Conservation (phyloP, 179 eudicot species). For the Spinacia oleracea region DNA sequence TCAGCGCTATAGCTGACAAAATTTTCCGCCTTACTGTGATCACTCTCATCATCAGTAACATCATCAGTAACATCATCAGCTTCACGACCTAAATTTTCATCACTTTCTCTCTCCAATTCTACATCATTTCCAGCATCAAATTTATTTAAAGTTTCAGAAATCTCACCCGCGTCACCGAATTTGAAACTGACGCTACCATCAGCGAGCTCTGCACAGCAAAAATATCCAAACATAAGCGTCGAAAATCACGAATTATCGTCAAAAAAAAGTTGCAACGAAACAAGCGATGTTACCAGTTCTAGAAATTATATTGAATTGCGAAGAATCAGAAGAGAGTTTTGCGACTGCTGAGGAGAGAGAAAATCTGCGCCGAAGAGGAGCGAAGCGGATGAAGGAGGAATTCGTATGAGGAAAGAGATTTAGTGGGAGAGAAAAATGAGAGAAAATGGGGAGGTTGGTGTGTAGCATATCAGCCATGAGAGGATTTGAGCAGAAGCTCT, state of each 20-base stretch:
- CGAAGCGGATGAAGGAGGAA: conserved; percentile 18
- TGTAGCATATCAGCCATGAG: conserved; percentile 34
- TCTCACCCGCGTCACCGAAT: conserved; percentile 52
- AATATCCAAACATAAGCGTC: conserved; percentile 12
- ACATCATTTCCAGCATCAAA: neutral
- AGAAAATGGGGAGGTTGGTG: conserved; percentile 21
- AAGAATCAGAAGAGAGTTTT: conserved; percentile 15
- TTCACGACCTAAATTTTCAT: neutral
- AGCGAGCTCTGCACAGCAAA: conserved; percentile 43
- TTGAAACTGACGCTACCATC: conserved; percentile 65
- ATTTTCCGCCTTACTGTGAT: neutral
- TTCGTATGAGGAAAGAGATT: conserved; percentile 13
- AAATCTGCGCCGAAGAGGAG: conserved; percentile 17
- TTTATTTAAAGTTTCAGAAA: conserved; percentile 17
- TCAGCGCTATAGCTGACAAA: neutral
- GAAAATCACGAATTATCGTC: conserved; percentile 4
- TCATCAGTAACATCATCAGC: neutral
- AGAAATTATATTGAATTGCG: conserved; percentile 29
- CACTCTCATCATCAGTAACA: neutral
- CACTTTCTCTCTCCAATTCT: conserved; percentile 17
- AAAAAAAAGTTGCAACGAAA: neutral
- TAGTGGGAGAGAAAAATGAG: conserved; percentile 2
- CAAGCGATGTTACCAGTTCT: conserved; percentile 21
- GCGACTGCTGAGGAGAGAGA: conserved; percentile 17
- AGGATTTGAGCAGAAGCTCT: conserved; percentile 12